Conservation (phyloP, 2,329 filamentous ascomycete species). For the Botrytis galanthina region DNA sequence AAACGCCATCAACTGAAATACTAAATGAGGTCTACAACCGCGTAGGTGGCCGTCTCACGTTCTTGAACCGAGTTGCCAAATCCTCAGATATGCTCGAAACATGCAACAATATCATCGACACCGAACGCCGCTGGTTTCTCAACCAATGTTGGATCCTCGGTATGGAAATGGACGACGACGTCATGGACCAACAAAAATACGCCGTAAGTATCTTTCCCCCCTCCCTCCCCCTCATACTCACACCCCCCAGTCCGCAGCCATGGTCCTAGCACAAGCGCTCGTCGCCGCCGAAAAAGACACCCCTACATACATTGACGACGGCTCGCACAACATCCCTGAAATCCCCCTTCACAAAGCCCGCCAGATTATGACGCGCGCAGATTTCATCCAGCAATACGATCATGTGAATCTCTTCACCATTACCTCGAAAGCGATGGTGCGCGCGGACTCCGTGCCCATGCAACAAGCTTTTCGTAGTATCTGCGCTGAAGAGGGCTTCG, state of each 20-base stretch:
- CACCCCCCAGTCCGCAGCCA: constrained; percentile 69
- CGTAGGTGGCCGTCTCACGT: constrained; percentile 85
- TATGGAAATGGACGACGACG: constrained; percentile 85
- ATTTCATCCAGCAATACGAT: constrained; percentile 92
- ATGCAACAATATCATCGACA: constrained; percentile 69
- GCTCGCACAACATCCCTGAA: constrained; percentile 57
- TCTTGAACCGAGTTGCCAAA: constrained; percentile 87
- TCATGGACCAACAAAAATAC: constrained; percentile 98
- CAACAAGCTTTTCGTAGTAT: constrained; percentile 87
- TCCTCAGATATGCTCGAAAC: constrained; percentile 74
- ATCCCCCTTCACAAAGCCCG: constrained; percentile 80
- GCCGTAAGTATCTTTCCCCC: constrained; percentile 60
- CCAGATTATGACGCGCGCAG: constrained; percentile 90
- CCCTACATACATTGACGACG: constrained; percentile 21
- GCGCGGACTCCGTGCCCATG: constrained; percentile 95
- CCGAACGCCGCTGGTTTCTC: constrained; percentile 75
- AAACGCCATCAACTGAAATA: constrained; percentile 52
- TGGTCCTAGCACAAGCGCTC: constrained; percentile 87
- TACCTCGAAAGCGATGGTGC: constrained; percentile 79
- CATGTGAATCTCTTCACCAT: constrained; percentile 95
- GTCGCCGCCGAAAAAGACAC: constrained; percentile 69
- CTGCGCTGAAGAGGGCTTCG: constrained; percentile 72
- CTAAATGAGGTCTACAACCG: constrained; percentile 80
- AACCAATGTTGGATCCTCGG: constrained; percentile 79
- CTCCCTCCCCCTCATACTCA: constrained; percentile 11